These are phyloP conservation scores for Solanum medicagineum DNA, from an alignment of 257 asterid species.

Conservation along the genomic window DNA sequence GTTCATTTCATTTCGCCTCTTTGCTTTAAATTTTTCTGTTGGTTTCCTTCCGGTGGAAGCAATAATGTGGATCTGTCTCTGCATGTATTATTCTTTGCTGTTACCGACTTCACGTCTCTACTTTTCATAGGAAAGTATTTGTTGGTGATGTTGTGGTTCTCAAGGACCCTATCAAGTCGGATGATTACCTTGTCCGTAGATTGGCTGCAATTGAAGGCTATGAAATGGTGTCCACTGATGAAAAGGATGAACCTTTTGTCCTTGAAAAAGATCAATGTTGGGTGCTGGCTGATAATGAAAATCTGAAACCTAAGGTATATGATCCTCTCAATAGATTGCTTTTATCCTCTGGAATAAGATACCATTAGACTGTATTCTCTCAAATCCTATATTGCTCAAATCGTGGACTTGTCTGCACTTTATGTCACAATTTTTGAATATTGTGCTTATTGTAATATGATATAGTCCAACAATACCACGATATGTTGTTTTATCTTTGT, in stretches of 20 bases:
- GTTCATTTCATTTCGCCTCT: neutral
- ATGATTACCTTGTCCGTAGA: constrained; percentile 60
- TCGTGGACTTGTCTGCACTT: neutral
- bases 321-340: neutral
- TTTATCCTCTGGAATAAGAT: neutral
- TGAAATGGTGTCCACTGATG: constrained; percentile 69
- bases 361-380: neutral
- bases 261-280: constrained; percentile 74
- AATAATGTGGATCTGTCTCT: neutral
- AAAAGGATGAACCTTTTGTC: constrained; percentile 59
- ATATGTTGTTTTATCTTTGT: neutral
- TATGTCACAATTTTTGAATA: neutral
- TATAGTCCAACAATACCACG: neutral
- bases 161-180: constrained; percentile 48
- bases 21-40: neutral
- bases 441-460: neutral
- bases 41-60: neutral
- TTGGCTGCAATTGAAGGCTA: constrained; percentile 75
- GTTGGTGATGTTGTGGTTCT: constrained; percentile 77
- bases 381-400: neutral
- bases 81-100: neutral
- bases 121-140: constrained; percentile 37
- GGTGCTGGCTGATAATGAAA: constrained; percentile 73
- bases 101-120: neutral
- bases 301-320: constrained; percentile 54